Evolutionary conservation across 2,329 filamentous ascomycete genomes (phyloP), one percentile per base, ranked within the genome.

Genomic region (Rachicladosporium sp.): DNA sequence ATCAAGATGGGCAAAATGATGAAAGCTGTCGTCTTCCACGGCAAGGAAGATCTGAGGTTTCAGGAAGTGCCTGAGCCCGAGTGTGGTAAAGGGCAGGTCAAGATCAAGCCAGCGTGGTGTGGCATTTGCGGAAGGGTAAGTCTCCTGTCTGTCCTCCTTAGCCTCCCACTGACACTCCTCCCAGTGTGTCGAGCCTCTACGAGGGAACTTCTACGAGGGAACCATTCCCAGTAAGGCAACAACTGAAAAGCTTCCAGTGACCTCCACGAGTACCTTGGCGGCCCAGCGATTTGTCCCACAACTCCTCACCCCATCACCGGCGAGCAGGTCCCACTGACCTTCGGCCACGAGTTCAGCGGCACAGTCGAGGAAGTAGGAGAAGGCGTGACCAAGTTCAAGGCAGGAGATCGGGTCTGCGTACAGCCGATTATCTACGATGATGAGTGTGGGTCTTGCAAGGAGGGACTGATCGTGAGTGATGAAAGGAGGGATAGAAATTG

Each of bases 381-480:
- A n/a, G 67, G 61, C 8, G 67, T 74, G 7, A 57, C 54, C 4
- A 59, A 65, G n/a, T 65, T 67, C 50, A 64, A 65, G 38, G 50
- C 62, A 3, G 71, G 71, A 11, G 63, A 71, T 39, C 54, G 65
- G 21, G 69, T 72, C 2, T 63, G 58, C 32, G 59, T 72, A 1
- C 65, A 71, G 46, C 70, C 71, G 6, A 73, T 71, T 52, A 71
- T 73, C 35, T 74, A 72, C 51, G 69, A 72, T 40, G 65, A 63
- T 6, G 66, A 65, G 9, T 74, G 70, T 49, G 62, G 62, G 8
- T 64, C 69, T 5, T 75, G 71, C 48, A 58, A 64, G 41, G 63
- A 67, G n/a, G 68, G 68, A 0, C 52, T 68, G 12, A 64, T 70
- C 40, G 15, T 19, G 15, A 19, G 15, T 19, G 15, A 19, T 19